Evolutionary conservation across 345 rosid species (phyloP).

Genomic region (Acer campestre): DNA sequence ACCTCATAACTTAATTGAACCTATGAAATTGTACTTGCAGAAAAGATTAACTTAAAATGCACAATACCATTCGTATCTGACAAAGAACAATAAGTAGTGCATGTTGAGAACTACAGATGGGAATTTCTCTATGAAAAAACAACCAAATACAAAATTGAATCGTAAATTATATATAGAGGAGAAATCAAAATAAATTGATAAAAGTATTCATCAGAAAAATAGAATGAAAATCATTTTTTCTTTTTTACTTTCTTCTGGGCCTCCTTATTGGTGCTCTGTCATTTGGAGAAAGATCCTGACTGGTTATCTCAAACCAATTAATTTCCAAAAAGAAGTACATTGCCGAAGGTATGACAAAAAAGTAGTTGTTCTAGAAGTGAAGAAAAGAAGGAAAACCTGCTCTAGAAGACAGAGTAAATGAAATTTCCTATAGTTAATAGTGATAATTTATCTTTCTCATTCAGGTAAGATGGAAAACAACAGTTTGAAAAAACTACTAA

Average conservation of each 20-base stretch:
- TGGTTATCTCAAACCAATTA: neutral
- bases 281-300: neutral
- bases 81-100: neutral
- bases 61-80: neutral
- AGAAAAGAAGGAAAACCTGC: neutral
- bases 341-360: neutral
- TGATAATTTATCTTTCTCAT: neutral
- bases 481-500: neutral
- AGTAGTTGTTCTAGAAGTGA: neutral
- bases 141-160: neutral
- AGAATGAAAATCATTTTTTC: neutral
- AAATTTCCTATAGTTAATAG: neutral
- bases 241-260: neutral
- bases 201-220: neutral
- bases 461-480: slow-evolving; percentile 2
- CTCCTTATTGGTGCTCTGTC: neutral
- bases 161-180: neutral
- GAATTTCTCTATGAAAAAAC: neutral
- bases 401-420: neutral
- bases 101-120: neutral
- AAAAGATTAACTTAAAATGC: neutral
- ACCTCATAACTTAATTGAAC: neutral
- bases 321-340: too few species aligned
- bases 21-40: neutral
- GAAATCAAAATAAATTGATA: neutral